phyloP scores from a whole-genome alignment of 306 rosid genomes.

The Corylus heterophylla region DNA sequence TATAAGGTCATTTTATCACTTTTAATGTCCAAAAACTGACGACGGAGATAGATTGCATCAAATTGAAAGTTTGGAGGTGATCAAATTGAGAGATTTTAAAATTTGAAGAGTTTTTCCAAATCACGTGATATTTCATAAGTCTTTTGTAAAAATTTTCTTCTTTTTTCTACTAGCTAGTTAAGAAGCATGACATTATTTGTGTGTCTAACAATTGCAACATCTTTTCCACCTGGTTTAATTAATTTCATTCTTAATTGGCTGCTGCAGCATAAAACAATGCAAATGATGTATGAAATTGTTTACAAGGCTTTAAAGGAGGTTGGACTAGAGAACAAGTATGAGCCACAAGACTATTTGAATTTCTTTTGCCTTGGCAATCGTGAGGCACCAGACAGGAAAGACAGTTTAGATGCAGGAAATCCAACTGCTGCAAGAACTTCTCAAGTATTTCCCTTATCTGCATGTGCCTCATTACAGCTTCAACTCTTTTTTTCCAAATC shows the following conservation, averaged over 20 bases:
- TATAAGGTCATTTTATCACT: too few species aligned
- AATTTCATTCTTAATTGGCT: conserved; percentile 10
- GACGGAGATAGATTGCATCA: too few species aligned
- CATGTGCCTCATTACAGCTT: background rate
- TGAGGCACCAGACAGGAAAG: too few species aligned
- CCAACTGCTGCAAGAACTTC: too few species aligned
- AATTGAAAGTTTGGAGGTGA: too few species aligned
- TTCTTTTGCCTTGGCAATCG: conserved; percentile 82
- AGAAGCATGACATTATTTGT: conserved; percentile 1
- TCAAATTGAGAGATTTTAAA: too few species aligned
- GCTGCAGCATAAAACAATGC: conserved; percentile 82
- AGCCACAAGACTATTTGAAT: conserved; percentile 85
- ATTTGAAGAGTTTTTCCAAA: too few species aligned
- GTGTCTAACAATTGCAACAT: background rate
- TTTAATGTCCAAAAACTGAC: too few species aligned
- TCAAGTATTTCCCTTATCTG: too few species aligned
- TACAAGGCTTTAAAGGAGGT: conserved; percentile 68
- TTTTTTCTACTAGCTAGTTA: conserved; percentile 4
- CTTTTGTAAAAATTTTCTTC: background rate
- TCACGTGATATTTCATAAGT: too few species aligned
- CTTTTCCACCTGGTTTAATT: conserved; percentile 3
- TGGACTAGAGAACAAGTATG: conserved; percentile 64
- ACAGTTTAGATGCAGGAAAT: too few species aligned
- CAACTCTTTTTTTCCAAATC: background rate
- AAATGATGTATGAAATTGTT: conserved; percentile 88